phyloP scores from a whole-genome alignment of 2,329 filamentous ascomycete genomes.

The Fusarium floridanum region DNA sequence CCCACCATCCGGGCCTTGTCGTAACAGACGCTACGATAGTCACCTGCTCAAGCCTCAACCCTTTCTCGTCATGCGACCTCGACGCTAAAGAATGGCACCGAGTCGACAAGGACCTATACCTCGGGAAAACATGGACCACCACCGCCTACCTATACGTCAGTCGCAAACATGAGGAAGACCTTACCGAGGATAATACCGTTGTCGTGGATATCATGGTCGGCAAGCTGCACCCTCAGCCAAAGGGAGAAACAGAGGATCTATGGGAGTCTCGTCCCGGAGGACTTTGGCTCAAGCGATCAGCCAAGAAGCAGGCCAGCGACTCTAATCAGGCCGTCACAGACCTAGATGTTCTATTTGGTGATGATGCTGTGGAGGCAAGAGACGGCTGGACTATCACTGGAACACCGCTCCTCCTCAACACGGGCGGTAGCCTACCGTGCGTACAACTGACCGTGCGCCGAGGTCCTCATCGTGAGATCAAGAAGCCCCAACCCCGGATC shows the following conservation, averaged over 20 bases:
- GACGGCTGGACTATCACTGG: slow-evolving; percentile 86
- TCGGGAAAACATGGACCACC: slow-evolving; percentile 78
- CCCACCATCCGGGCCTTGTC: slow-evolving; percentile 85
- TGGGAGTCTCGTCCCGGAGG: slow-evolving; percentile 86
- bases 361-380: slow-evolving; percentile 91
- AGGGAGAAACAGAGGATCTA: slow-evolving; percentile 64
- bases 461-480: slow-evolving; percentile 72
- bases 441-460: slow-evolving; percentile 83
- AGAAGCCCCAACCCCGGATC: slow-evolving; percentile 82
- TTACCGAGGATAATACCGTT: slow-evolving; percentile 79
- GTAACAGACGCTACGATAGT: slow-evolving; percentile 87
- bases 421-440: slow-evolving; percentile 71
- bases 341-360: slow-evolving; percentile 88
- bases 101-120: slow-evolving; percentile 89
- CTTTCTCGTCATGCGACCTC: slow-evolving; percentile 81
- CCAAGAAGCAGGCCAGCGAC: slow-evolving; percentile 80
- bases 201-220: slow-evolving; percentile 84
- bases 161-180: slow-evolving; percentile 87
- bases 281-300: slow-evolving; percentile 84
- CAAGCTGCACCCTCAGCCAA: slow-evolving; percentile 72
- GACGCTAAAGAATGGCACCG: slow-evolving; percentile 81
- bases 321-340: slow-evolving; percentile 81
- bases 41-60: slow-evolving; percentile 80
- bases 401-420: slow-evolving; percentile 78
- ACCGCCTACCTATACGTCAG: slow-evolving; percentile 86